Conservation (phyloP, 345 rosid species). For the Abelmoschus esculentus region DNA sequence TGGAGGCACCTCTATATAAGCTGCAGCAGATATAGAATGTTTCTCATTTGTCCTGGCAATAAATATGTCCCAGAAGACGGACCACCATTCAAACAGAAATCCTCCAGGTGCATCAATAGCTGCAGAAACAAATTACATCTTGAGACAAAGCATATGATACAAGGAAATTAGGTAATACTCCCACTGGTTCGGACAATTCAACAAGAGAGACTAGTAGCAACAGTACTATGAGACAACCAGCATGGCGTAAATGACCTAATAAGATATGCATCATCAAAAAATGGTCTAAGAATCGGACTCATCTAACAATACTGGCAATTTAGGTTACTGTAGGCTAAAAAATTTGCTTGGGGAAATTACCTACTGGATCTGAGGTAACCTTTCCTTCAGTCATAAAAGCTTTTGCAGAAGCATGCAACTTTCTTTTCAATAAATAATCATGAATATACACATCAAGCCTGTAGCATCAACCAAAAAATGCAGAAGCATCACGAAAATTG, state of each 20-base stretch:
- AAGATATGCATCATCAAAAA: too few species aligned
- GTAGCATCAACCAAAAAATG: not conserved
- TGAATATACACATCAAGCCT: slow-evolving; percentile 77
- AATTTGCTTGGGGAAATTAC: slow-evolving; percentile 26
- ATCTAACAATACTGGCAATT: too few species aligned
- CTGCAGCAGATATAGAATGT: slow-evolving; percentile 57
- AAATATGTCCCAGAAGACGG: slow-evolving; percentile 74
- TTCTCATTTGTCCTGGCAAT: slow-evolving; percentile 67
- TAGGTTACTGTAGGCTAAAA: too few species aligned
- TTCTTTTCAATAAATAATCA: slow-evolving; percentile 63
- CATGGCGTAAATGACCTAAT: too few species aligned
- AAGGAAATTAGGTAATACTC: too few species aligned
- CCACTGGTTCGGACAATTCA: too few species aligned
- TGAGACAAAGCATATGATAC: not conserved
- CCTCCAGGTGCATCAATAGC: slow-evolving; percentile 77
- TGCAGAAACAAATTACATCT: slow-evolving; percentile 18
- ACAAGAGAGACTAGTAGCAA: too few species aligned
- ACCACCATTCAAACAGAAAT: slow-evolving; percentile 81
- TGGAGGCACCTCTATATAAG: slow-evolving; percentile 53
- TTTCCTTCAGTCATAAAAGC: slow-evolving; percentile 68
- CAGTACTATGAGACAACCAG: too few species aligned
- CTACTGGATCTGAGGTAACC: slow-evolving; percentile 62
- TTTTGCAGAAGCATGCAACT: slow-evolving; percentile 57
- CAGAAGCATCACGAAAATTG: not conserved
- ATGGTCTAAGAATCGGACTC: too few species aligned